Percentiles rank a stretch among this genome's conserved stretches.
Evolutionary conservation across 768 basidiomycete genomes (phyloP).

Genomic region (Rhizopogon salebrosus): DNA sequence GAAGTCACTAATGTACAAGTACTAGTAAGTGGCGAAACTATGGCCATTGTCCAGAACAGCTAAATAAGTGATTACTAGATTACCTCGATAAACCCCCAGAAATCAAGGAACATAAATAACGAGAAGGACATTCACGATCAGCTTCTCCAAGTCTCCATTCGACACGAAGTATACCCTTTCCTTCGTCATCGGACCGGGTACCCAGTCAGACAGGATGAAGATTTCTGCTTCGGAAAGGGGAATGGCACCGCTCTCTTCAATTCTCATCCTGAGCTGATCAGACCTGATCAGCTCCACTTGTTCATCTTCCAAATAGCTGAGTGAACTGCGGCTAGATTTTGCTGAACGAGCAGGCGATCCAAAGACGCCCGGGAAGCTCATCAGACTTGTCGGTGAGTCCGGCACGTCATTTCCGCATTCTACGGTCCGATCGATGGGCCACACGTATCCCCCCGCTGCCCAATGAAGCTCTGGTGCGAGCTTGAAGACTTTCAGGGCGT

Average conservation of each 20-base stretch:
- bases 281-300: conserved; percentile 24
- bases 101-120: conserved; percentile 63
- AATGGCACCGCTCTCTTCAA: conserved; percentile 66
- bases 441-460: conserved; percentile 79
- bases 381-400: conserved; percentile 18
- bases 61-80: neutral
- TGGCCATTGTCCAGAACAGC: neutral
- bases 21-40: neutral
- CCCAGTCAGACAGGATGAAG: conserved; percentile 50
- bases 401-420: conserved; percentile 49
- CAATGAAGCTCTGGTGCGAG: conserved; percentile 71
- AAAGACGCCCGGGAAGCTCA: conserved; percentile 22
- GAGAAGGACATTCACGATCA: conserved; percentile 71
- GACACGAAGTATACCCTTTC: conserved; percentile 68
- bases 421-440: conserved; percentile 68
- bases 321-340: conserved; percentile 38
- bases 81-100: neutral
- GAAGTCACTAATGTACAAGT: neutral
- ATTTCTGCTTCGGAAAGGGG: conserved; percentile 61
- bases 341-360: conserved; percentile 17
- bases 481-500: conserved; percentile 73
- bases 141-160: conserved; percentile 60
- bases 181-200: conserved; percentile 46
- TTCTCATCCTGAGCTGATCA: conserved; percentile 43
- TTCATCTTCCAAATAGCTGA: conserved; percentile 37